Evolutionary conservation across 2,329 filamentous ascomycete genomes (phyloP).

Genomic region (Colletotrichum echinochloae): DNA sequence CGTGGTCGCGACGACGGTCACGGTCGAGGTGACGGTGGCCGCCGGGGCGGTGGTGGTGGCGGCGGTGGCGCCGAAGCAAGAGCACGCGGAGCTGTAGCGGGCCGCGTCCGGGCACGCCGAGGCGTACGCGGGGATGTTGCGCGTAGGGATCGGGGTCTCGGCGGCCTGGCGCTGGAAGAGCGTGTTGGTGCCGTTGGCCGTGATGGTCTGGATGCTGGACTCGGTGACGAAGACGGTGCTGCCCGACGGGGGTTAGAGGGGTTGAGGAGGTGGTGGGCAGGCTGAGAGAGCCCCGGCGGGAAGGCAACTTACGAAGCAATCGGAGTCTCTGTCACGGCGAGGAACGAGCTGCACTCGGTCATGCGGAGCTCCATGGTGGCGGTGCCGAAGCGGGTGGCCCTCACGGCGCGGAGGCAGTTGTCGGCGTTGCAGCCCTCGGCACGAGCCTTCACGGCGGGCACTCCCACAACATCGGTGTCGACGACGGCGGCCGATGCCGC

Average conservation of each 20-base stretch:
- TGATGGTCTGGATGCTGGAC: conserved; percentile 20
- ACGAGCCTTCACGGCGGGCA: conserved; percentile 27
- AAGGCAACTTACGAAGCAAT: conserved; percentile 50
- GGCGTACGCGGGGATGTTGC: conserved; percentile 59
- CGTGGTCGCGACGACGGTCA: conserved; percentile 48
- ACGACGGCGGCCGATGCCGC: conserved; percentile 51
- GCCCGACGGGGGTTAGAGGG: background rate
- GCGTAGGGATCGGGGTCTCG: conserved; percentile 59
- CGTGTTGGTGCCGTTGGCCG: conserved; percentile 21
- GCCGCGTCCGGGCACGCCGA: conserved; percentile 42
- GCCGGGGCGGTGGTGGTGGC: conserved; percentile 50
- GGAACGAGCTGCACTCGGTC: conserved; percentile 55
- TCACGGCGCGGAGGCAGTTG: conserved; percentile 61
- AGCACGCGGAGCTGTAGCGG: conserved; percentile 46
- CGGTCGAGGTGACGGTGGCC: conserved; percentile 54
- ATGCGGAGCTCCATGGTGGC: conserved; percentile 48
- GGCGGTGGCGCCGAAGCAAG: conserved; percentile 45
- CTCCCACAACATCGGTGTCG: conserved; percentile 35
- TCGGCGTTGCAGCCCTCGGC: conserved; percentile 51
- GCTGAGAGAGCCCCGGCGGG: no score
- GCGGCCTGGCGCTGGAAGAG: conserved; percentile 46
- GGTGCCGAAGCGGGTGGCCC: conserved; percentile 53
- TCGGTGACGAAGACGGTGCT: conserved; percentile 36
- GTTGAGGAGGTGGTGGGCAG: no score
- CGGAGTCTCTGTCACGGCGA: conserved; percentile 54